Conservation (phyloP, 768 basidiomycete genomes). For the Filobasidium floriforme region DNA sequence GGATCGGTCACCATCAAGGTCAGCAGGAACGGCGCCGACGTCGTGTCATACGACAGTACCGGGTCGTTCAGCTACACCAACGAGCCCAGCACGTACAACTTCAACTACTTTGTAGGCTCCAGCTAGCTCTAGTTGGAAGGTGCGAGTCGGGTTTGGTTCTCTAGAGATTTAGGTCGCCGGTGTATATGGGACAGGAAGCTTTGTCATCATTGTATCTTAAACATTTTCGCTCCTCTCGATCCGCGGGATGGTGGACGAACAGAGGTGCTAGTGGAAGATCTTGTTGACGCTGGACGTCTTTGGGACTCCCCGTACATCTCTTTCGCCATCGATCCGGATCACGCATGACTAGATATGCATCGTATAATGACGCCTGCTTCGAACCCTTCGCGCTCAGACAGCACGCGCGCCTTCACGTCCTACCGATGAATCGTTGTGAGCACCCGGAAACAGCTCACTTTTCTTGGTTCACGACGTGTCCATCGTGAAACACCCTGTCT, state of each 20-base stretch:
- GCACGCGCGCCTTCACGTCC: too few relatives aligned
- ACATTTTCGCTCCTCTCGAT: not conserved
- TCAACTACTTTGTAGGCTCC: constrained; percentile 46
- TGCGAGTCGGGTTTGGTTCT: not conserved
- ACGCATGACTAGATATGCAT: too few relatives aligned
- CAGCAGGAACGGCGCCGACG: constrained; percentile 51
- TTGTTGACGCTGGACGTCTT: too few relatives aligned
- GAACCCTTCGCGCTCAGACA: too few relatives aligned
- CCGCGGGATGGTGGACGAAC: not conserved
- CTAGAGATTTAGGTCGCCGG: not conserved
- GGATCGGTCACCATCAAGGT: constrained; percentile 55
- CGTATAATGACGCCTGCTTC: too few relatives aligned
- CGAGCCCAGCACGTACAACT: constrained; percentile 41
- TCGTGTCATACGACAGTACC: constrained; percentile 42
- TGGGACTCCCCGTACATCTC: too few relatives aligned
- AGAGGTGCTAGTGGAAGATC: not conserved
- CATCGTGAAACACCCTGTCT: too few relatives aligned
- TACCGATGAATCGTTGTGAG: too few relatives aligned
- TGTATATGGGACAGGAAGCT: not conserved
- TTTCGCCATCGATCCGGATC: too few relatives aligned
- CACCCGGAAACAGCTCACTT: too few relatives aligned
- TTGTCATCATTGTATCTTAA: not conserved
- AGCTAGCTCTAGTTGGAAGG: too few relatives aligned
- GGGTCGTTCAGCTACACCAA: constrained; percentile 33
- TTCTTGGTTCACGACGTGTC: too few relatives aligned